Evolutionary conservation across 176 grass and related monocot genomes (phyloP), one percentile per base, ranked within the genome.

Genomic region (Bonia amplexicaulis): DNA sequence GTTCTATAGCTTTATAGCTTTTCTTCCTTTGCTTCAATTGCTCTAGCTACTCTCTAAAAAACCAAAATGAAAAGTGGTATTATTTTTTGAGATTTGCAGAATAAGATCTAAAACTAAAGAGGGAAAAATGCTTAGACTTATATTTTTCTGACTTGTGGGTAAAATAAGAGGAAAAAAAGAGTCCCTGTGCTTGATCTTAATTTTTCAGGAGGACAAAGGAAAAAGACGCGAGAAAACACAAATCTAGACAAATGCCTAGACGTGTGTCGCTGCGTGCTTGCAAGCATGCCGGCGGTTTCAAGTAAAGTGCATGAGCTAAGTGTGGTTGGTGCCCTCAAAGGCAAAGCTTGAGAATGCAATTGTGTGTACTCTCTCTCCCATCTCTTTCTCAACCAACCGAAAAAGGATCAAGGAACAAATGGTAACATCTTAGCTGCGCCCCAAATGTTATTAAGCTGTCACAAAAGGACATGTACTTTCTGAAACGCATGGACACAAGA

Each of bases 391-490:
- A 66, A 79, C 84, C 84, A 87, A 74, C 80, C 74, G 83, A 71
- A 79, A 83, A 86, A 72, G 88, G 47, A 41, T 72, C 40, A 60
- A 66, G 66, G 58, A 61, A 61, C 59, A 61, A 26, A 13, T 26
- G 81, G 20, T 29, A 71, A 87, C 80, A 67, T 66, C 73, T 82
- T 73, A 83, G 79, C 79, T 86, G 84, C 88, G 73, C 26, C 26
- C 67, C 27, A 20, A 83, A 69, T 83, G 84, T 74, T 78, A 83
- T 12, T 80, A 83, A 79, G 84, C 84, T 87, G 84, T 90, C 89
- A 74, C 80, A 87, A 78, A 87, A 83, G 66, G 89, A 90, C 84
- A 16, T 15, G 67, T 80, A 87, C 80, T 83, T 78, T 79, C 67
- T 19, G 29, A 44, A 80, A 80, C 44, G 42, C 63, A 79, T 83